A percentile compares a stretch with the other conserved stretches of the same genome.
These are phyloP conservation scores for Penicillium freii DNA, from an alignment of 2,329 filamentous ascomycete species.

Conservation along the genomic window DNA sequence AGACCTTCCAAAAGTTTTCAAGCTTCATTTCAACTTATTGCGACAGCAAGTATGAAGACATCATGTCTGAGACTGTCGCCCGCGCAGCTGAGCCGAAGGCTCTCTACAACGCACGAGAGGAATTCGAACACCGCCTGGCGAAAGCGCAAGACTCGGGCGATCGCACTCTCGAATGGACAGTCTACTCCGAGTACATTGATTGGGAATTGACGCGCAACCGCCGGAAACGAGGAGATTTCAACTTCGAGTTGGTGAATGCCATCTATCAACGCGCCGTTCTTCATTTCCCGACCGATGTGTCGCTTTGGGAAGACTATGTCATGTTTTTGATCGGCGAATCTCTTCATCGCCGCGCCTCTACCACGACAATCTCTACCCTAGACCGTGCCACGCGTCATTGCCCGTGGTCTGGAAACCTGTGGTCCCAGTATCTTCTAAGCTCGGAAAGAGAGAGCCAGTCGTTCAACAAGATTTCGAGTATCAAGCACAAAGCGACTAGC, in stretches of 20 bases:
- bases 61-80: slow-evolving; percentile 56
- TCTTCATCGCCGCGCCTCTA: slow-evolving; percentile 45
- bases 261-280: slow-evolving; percentile 77
- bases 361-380: slow-evolving; percentile 65
- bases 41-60: slow-evolving; percentile 54
- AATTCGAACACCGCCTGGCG: slow-evolving; percentile 54
- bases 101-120: slow-evolving; percentile 53
- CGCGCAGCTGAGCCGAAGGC: slow-evolving; percentile 54
- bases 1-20: slow-evolving; percentile 60
- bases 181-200: slow-evolving; percentile 69
- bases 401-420: slow-evolving; percentile 86
- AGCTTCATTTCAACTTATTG: slow-evolving; percentile 58
- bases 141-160: slow-evolving; percentile 54
- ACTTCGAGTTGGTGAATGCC: slow-evolving; percentile 55
- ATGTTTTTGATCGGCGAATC: slow-evolving; percentile 65
- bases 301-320: slow-evolving; percentile 79
- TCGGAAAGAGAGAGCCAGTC: slow-evolving; percentile 74
- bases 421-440: slow-evolving; percentile 83
- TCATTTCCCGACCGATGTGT: slow-evolving; percentile 69
- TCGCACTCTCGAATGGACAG: slow-evolving; percentile 51
- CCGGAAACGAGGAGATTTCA: slow-evolving; percentile 52
- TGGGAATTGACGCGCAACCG: slow-evolving; percentile 72
- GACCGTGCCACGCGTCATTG: slow-evolving; percentile 85
- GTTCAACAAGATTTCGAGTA: slow-evolving; percentile 78
- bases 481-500: slow-evolving; percentile 89